Evolutionary conservation across 371 early-diverging fungal genomes (phyloP), one percentile per base, ranked within the genome.

Genomic region (Lichtheimia ornata): DNA sequence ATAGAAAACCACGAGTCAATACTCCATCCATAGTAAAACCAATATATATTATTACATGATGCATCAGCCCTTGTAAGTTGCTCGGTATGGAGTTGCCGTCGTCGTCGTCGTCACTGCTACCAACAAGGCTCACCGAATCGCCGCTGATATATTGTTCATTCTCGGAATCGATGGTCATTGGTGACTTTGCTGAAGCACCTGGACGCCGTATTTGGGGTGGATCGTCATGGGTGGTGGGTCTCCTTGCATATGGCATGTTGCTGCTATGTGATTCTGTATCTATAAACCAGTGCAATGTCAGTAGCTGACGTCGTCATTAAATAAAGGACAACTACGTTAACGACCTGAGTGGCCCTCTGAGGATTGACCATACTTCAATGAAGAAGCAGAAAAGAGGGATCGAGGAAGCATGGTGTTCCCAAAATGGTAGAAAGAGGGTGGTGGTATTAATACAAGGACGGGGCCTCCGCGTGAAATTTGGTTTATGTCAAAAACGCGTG

Each of bases 381-480:
- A 51, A 4, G 69, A 68, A 18, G 64, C 64, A 30, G 69, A 63
- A 9, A 68, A 60, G 4, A 68, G 50, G 2, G 69, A 61, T 55
- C 61, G 60, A 40, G 64, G 77, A 1, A 77, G 76, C 35, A 49
- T 74, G 3, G 64, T 74, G 51, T 45, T 9, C n/a, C 25, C 12
- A 44, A 28, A 28, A 20, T 6, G 28, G 7, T 4, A 9, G 35
- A 35, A 9, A 35, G 35, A 2, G 2, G n/a, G n/a, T n/a, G n/a
- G 9, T 22, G 35, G 9, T 35, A 11, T 6, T 35, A 35, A 9
- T 28, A 28, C 28, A 5, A 28, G 4, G 0, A 28, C 6, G 4
- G 2, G 7, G 4, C 28, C 28, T 28, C 28, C 28, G 4, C 7
- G 28, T 7, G 28, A 28, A 35, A 35, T 49, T 50, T 50, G 17